A percentile compares a stretch with the other conserved stretches of the same genome.
Evolutionary conservation across 1,139 yeast species (phyloP).

Genomic region (Hansenula lynferdii): DNA sequence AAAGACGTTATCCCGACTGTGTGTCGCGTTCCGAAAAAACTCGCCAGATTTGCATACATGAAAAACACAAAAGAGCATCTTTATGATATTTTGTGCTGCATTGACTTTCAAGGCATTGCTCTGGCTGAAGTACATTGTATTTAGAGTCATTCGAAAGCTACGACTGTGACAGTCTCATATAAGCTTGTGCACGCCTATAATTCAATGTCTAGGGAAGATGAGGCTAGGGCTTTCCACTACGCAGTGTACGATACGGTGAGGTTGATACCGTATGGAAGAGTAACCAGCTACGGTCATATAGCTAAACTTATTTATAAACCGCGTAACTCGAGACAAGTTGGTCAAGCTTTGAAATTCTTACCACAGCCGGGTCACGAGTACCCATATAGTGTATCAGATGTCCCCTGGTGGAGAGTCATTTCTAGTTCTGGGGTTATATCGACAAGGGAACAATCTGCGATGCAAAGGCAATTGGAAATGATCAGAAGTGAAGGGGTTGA

Average conservation of each 20-base stretch:
- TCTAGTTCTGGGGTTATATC: slow-evolving; percentile 60
- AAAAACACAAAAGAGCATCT: too few relatives aligned
- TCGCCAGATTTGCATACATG: not conserved
- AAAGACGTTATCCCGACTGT: not conserved
- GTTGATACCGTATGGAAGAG: slow-evolving; percentile 59
- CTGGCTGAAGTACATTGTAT: too few relatives aligned
- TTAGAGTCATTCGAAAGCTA: too few relatives aligned
- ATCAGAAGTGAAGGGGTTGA: slow-evolving; percentile 46
- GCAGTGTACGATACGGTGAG: slow-evolving; percentile 54
- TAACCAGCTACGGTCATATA: slow-evolving; percentile 67
- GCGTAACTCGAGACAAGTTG: slow-evolving; percentile 68
- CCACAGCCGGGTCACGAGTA: slow-evolving; percentile 22
- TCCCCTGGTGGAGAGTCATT: slow-evolving; percentile 85
- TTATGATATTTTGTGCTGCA: too few relatives aligned
- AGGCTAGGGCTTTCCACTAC: slow-evolving; percentile 48
- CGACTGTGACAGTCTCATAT: too few relatives aligned
- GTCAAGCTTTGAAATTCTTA: slow-evolving; percentile 57
- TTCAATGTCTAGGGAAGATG: slow-evolving; percentile 32
- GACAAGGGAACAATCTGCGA: slow-evolving; percentile 38
- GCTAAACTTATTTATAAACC: slow-evolving; percentile 63
- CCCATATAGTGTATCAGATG: slow-evolving; percentile 27
- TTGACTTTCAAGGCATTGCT: too few relatives aligned
- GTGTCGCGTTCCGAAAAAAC: not conserved
- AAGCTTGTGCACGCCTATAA: too few relatives aligned
- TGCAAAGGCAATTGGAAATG: slow-evolving; percentile 44